Percentiles rank a stretch among this genome's conserved stretches.
Conservation (phyloP, 2,329 filamentous ascomycete genomes). For the Albifimbria verrucaria region DNA sequence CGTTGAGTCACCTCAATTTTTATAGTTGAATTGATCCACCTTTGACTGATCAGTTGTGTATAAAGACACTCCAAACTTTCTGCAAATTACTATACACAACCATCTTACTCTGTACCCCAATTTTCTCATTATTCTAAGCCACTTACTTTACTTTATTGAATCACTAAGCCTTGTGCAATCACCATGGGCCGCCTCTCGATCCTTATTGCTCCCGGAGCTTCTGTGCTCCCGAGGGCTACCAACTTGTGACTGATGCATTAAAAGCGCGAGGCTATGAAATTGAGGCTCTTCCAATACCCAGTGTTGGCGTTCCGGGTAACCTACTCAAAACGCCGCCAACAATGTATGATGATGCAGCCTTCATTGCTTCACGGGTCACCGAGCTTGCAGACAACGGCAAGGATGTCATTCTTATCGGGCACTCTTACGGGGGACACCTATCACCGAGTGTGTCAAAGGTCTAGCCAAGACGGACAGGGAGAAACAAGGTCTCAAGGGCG, state of each 20-base stretch:
- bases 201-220: constrained; percentile 5
- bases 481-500: constrained; percentile 25
- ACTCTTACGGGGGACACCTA: constrained; percentile 35
- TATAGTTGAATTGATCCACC: no score
- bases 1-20: no score
- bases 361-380: constrained; percentile 23
- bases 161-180: no score
- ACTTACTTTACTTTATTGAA: no score
- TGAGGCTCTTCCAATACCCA: constrained; percentile 4
- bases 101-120: no score
- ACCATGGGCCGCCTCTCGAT: neutral
- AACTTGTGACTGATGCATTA: constrained; percentile 1
- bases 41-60: no score
- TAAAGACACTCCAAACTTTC: no score
- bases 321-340: constrained; percentile 5
- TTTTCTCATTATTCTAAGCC: no score
- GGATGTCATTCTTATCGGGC: constrained; percentile 33
- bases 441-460: constrained; percentile 26
- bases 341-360: constrained; percentile 27
- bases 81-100: no score
- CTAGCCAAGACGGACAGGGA: constrained; percentile 24
- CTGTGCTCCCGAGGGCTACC: neutral
- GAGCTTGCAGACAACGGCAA: constrained; percentile 30
- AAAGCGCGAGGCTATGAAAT: constrained; percentile 1
- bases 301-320: constrained; percentile 3